Conservation (phyloP, 805 yeast genomes). For the Priceomyces melissophilus region DNA sequence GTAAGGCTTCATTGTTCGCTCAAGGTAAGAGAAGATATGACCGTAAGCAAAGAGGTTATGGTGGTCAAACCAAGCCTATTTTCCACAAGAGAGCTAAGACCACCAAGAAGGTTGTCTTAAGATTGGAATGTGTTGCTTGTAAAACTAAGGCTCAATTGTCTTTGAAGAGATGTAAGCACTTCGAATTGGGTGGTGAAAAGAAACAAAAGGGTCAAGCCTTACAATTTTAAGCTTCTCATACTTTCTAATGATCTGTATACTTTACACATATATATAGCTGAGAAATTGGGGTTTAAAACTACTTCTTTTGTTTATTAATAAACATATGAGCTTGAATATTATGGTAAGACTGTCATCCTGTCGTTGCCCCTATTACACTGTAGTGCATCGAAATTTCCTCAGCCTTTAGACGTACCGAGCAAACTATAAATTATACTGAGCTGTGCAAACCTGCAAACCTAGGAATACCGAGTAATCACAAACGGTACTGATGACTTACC, state of each 20-base stretch:
- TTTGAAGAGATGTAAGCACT: slow-evolving; percentile 99
- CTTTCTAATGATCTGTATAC: slow-evolving; percentile 7
- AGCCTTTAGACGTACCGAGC: no score
- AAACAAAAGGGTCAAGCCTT: slow-evolving; percentile 99
- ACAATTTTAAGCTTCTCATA: slow-evolving; percentile 70
- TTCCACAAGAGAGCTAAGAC: slow-evolving; percentile 99
- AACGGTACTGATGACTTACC: no score
- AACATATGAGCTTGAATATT: slow-evolving; percentile 4
- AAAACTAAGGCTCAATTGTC: slow-evolving; percentile 98
- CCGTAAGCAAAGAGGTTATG: slow-evolving; percentile 99
- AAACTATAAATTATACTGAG: no score
- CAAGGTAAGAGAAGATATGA: slow-evolving; percentile 99
- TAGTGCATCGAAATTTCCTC: no score
- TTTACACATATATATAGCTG: slow-evolving; percentile 5
- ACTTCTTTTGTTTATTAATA: slow-evolving; percentile 6
- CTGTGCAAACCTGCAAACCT: no score
- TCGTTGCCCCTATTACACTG: no score
- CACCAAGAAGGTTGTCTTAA: slow-evolving; percentile 99
- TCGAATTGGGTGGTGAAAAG: slow-evolving; percentile 99
- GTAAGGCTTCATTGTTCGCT: slow-evolving; percentile 98
- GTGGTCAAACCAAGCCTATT: slow-evolving; percentile 99
- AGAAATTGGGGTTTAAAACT: slow-evolving; percentile 5
- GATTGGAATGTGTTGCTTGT: slow-evolving; percentile 98
- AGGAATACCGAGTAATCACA: no score
- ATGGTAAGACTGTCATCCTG: no score